Base-by-base conservation (phyloP, 805 yeast genomes). In the Groenewaldozyma tartarivorans region DNA sequence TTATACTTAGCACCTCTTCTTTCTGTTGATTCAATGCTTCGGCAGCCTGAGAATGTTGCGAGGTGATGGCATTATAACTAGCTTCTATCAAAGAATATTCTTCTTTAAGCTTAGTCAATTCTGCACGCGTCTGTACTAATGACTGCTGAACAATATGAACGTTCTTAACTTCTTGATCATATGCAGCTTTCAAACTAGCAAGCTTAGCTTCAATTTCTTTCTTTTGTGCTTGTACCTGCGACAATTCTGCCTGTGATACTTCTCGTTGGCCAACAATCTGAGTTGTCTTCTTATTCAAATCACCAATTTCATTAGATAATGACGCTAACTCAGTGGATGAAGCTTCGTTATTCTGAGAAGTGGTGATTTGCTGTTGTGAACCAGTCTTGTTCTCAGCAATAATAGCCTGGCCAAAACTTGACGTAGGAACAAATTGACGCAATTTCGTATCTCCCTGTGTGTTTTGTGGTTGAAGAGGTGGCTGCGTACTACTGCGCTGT, bases 401-500 rank as follows among this genome's bases (percentile, higher is more conserved):
- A 40, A 88, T 68, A 27, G 72, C 71, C 62, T 82, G 95, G 24
- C 97, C 97, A 67, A 88, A 90, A 7, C 72, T 63, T 0, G 96
- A 86, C 15, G 87, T 71, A 27, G 96, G 96, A 40, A 75, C 81
- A 62, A 88, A 90, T 34, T 61, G 45, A 61, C 42, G 38, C 11
- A 21, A 20, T 30, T 21, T 34, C n/a, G 32, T 15, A 20, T 16
- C 11, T 38, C 63, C 29, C 29, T 24, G 29, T 24, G 7, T 7
- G 11, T 24, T 13, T 13, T 24, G 29, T 13, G 29, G 29, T 13
- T 24, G 29, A n/a, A 27, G 16, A 9, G 32, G 61, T 52, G 7
- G 64, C 46, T 36, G 62, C 7, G 11, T 24, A n/a, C n/a, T n/a
- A n/a, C n/a, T n/a, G n/a, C n/a, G n/a, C n/a, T n/a, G n/a, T n/a